These are phyloP conservation scores for Xylariaceae sp. DNA, from an alignment of 2,329 filamentous ascomycete genomes.

Conservation along the genomic window DNA sequence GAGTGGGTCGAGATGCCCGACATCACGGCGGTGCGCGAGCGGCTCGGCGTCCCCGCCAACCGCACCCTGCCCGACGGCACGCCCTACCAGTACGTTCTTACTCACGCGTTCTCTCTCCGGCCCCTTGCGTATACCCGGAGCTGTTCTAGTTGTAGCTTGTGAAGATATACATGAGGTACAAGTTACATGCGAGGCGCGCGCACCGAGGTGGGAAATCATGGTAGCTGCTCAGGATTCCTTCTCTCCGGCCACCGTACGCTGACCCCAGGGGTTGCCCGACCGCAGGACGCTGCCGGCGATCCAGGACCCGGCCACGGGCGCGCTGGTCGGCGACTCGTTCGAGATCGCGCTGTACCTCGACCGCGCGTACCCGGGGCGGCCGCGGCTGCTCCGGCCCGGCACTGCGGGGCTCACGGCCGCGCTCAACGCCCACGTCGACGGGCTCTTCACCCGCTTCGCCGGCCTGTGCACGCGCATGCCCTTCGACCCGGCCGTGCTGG, in stretches of 20 bases:
- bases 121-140: too few relatives aligned
- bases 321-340: constrained; percentile 52
- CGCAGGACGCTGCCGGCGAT: constrained; percentile 56
- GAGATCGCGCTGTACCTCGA: constrained; percentile 58
- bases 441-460: constrained; percentile 40
- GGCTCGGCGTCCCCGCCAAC: constrained; percentile 37
- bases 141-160: too few relatives aligned
- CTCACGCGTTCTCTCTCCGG: too few relatives aligned
- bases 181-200: too few relatives aligned
- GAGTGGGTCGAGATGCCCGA: constrained; percentile 46
- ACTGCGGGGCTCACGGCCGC: constrained; percentile 30
- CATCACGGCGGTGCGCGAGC: constrained; percentile 38
- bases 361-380: constrained; percentile 37
- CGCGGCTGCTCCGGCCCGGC: constrained; percentile 38
- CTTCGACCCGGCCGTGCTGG: constrained; percentile 46
- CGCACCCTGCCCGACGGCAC: constrained; percentile 49
- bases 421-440: constrained; percentile 50
- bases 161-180: too few relatives aligned
- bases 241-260: too few relatives aligned
- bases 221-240: too few relatives aligned
- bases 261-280: too few relatives aligned
- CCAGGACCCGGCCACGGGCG: constrained; percentile 32
- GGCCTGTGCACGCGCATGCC: constrained; percentile 35
- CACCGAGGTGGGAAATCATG: too few relatives aligned
- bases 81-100: too few relatives aligned